Evolutionary conservation across 2,329 filamentous ascomycete species (phyloP).

Genomic region (Nectriaceae sp.): DNA sequence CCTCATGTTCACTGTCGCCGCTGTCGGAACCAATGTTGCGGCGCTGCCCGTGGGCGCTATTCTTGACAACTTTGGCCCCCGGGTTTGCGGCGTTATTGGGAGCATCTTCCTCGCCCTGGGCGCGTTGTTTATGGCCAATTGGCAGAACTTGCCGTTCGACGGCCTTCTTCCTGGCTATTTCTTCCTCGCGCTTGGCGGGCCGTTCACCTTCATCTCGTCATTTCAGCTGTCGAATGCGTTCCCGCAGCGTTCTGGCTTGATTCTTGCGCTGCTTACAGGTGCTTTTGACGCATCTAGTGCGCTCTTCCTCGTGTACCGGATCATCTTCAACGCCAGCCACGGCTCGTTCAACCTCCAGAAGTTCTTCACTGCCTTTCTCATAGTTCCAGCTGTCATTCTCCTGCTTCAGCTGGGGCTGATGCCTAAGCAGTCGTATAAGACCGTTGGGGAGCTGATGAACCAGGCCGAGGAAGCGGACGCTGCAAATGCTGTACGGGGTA

Average conservation of each 20-base stretch:
- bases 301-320: conserved; percentile 72
- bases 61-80: conserved; percentile 79
- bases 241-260: conserved; percentile 73
- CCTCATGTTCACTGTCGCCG: conserved; percentile 89
- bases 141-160: conserved; percentile 66
- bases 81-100: conserved; percentile 73
- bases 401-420: conserved; percentile 70
- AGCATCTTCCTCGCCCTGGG: conserved; percentile 67
- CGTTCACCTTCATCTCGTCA: conserved; percentile 79
- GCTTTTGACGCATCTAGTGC: conserved; percentile 84
- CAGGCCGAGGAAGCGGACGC: conserved; percentile 60
- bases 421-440: conserved; percentile 79
- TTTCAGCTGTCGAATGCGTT: conserved; percentile 87
- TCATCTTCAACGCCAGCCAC: conserved; percentile 63
- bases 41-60: conserved; percentile 85
- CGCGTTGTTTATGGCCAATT: conserved; percentile 68
- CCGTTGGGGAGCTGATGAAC: conserved; percentile 77
- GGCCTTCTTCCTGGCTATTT: conserved; percentile 74
- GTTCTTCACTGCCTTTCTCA: conserved; percentile 74
- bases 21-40: conserved; percentile 84
- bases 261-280: conserved; percentile 77
- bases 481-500: conserved; percentile 32
- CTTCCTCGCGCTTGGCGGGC: conserved; percentile 75
- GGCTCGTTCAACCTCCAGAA: conserved; percentile 60
- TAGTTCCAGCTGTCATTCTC: conserved; percentile 68